phyloP scores from a whole-genome alignment of 139 green algal species.

The Closterium sp. region DNA sequence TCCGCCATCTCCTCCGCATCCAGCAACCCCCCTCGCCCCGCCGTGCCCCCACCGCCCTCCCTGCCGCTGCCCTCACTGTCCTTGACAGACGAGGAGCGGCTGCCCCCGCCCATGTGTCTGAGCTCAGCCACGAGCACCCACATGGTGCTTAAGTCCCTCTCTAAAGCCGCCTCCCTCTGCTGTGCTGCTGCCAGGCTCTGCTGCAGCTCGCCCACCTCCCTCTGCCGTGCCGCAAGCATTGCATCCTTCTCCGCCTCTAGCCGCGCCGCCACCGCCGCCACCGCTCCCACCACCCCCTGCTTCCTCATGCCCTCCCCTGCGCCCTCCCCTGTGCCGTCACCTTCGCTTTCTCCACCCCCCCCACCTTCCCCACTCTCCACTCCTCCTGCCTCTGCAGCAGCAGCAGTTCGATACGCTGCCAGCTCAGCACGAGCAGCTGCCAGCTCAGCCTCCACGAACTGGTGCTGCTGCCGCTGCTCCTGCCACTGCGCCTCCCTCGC shows the following conservation, averaged over 20 bases:
- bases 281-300: not conserved
- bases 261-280: not conserved
- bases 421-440: conserved; percentile 7
- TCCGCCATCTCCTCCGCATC: not conserved
- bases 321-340: no score
- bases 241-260: not conserved
- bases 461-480: not conserved
- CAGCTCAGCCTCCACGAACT: not conserved
- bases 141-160: conserved; percentile 35
- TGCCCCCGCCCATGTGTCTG: not conserved
- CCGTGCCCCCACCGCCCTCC: not conserved
- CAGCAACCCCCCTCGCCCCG: not conserved
- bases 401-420: conserved; percentile 8
- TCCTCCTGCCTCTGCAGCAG: conserved; percentile 12
- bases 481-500: not conserved
- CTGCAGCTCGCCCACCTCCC: conserved; percentile 20
- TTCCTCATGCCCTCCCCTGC: not conserved
- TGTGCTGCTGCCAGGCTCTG: conserved; percentile 5
- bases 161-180: conserved; percentile 14
- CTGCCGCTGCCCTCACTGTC: not conserved
- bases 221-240: not conserved
- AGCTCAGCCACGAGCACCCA: conserved; percentile 35
- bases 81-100: not conserved
- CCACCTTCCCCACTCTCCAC: not conserved
- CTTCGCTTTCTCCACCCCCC: not conserved